Conservation (phyloP, 78 protist species). For the Dictyostelium capitatum region DNA sequence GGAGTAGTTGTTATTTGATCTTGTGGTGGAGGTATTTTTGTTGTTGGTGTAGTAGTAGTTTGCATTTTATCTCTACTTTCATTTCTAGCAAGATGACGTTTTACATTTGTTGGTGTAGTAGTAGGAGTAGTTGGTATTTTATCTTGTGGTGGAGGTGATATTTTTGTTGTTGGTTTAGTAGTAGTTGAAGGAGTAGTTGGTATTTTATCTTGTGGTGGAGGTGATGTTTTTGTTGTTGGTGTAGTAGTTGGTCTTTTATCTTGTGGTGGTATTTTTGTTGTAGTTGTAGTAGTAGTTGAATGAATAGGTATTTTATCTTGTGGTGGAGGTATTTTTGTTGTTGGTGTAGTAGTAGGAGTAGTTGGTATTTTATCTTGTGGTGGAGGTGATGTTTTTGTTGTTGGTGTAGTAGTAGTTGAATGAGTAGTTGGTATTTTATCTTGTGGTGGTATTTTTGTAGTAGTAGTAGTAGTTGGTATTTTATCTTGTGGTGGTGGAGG, state of each 20-base stretch:
- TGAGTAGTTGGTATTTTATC: too few species aligned
- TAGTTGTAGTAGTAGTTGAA: not conserved
- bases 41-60: too few species aligned
- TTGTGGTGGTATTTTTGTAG: too few species aligned
- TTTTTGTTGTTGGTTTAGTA: not conserved
- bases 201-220: not conserved
- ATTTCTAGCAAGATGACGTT: not conserved
- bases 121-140: not conserved
- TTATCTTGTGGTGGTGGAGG: not conserved
- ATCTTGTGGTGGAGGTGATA: not conserved
- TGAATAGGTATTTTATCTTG: too few species aligned
- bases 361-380: not conserved
- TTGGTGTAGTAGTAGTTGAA: too few species aligned
- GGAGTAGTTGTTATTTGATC: not conserved
- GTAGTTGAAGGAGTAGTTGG: not conserved
- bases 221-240: not conserved
- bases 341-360: not conserved
- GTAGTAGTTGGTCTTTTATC: too few species aligned
- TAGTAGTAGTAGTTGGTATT: not conserved
- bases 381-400: not conserved
- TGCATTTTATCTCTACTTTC: not conserved
- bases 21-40: not conserved
- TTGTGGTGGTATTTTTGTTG: too few species aligned
- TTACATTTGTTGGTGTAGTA: too few species aligned
- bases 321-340: too few species aligned